Percentiles rank a stretch among this genome's conserved stretches.
Conservation (phyloP, 2,329 filamentous ascomycete species). For the Nigrograna mackinnonii region DNA sequence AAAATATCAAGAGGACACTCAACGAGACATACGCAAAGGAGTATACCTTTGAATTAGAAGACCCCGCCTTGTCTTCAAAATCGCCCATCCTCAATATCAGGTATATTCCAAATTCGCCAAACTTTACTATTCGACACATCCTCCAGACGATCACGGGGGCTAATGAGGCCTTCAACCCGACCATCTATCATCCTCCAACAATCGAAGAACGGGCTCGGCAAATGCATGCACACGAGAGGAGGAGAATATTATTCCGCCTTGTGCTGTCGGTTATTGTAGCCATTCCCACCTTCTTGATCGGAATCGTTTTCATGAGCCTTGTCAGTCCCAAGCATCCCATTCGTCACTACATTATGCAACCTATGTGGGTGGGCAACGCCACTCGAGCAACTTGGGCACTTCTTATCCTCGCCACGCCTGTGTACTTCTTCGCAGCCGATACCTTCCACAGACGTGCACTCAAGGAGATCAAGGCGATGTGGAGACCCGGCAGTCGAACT, state of each 20-base stretch:
- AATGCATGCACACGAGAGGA: constrained; percentile 73
- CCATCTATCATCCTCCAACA: constrained; percentile 77
- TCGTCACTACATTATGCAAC: constrained; percentile 69
- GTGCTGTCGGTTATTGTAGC: constrained; percentile 69
- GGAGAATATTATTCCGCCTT: constrained; percentile 70
- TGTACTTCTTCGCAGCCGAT: constrained; percentile 86
- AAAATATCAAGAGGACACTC: constrained; percentile 58
- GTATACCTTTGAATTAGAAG: constrained; percentile 55
- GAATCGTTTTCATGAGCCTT: constrained; percentile 89
- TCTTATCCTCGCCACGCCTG: constrained; percentile 79
- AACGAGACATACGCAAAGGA: constrained; percentile 50
- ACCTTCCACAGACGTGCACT: constrained; percentile 79
- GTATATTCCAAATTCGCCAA: constrained; percentile 70
- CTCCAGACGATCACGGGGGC: constrained; percentile 67
- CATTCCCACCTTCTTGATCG: constrained; percentile 84
- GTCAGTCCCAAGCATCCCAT: constrained; percentile 62
- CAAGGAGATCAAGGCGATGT: constrained; percentile 78
- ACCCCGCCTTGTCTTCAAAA: constrained; percentile 59
- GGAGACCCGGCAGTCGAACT: constrained; percentile 74
- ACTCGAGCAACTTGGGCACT: constrained; percentile 78
- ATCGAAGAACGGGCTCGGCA: constrained; percentile 79
- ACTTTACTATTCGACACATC: constrained; percentile 76
- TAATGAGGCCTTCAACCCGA: constrained; percentile 68
- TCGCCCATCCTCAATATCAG: constrained; percentile 68
- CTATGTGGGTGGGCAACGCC: constrained; percentile 70